Evolutionary conservation across 2,329 filamentous ascomycete genomes (phyloP), one percentile per base, ranked within the genome.

Genomic region (Cadophora gregata): DNA sequence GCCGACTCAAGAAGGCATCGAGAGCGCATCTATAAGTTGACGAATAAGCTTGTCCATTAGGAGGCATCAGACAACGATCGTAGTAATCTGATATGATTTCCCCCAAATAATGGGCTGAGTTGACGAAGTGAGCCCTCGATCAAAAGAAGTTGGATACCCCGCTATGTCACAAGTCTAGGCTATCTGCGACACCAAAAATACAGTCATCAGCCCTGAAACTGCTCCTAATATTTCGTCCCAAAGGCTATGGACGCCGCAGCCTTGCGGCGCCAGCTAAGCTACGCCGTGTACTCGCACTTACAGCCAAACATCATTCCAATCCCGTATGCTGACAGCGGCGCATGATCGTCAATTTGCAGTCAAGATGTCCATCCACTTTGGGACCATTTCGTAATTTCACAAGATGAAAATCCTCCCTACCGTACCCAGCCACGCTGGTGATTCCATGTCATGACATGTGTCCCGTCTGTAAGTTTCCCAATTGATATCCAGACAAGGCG

Each of bases 241-340:
- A 58, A 42, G 55, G 55, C n/a, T 58, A 42, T 42, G 33, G 55
- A 25, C 55, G 55, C 33, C 55, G 55, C 55, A 58, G 55, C n/a
- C 55, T 58, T 58, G 55, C 55, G 31, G 55, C 21, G 31, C 31
- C 55, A 58, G 55, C 55, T 33, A 58, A 36, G 6, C 55, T 27
- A 36, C 21, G 33, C 21, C 55, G 21, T 25, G 31, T 10, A 58
- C n/a, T 58, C 55, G 55, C 55, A 58, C 33, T 58, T 33, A 25
- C 14, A 58, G 55, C 55, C 55, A 58, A 36, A 58, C 31, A 58
- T 24, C 21, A 58, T 58, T 31, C 55, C 16, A 58, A 21, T 58
- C 33, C 31, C 33, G 33, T 25, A 27, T 58, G 33, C 55, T 58
- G 33, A 42, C 55, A 16, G 33, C 53, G 16, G 53, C 55, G 55